Evolutionary conservation across 2,329 filamentous ascomycete genomes (phyloP).

Genomic region (Pseudogymnoascus sp.): DNA sequence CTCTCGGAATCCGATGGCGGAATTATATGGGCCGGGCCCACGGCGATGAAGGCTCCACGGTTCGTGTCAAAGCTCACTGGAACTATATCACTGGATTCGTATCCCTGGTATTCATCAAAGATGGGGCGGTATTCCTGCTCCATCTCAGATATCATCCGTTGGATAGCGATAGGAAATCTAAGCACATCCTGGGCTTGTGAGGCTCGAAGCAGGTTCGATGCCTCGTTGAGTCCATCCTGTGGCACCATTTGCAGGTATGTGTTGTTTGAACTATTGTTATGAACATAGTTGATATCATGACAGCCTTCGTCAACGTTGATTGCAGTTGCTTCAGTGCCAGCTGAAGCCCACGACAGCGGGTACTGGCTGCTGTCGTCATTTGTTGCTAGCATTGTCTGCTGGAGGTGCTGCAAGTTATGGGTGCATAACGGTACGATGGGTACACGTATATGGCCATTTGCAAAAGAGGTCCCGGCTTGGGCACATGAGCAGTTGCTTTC

Average conservation of each 20-base stretch:
- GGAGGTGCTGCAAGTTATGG: background rate
- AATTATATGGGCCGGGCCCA: background rate
- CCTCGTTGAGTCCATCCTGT: slow-evolving; percentile 4
- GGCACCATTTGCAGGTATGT: background rate
- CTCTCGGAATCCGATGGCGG: background rate
- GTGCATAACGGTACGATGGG: background rate
- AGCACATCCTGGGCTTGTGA: slow-evolving; percentile 7
- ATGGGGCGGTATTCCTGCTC: background rate
- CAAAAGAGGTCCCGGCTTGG: background rate
- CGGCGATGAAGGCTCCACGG: background rate
- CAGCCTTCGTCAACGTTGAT: slow-evolving; percentile 3
- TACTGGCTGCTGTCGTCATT: background rate
- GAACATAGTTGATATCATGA: background rate
- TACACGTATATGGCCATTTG: background rate
- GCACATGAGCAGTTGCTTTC: background rate
- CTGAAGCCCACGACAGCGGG: background rate
- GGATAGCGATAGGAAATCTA: background rate
- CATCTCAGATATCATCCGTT: background rate
- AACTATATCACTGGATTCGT: background rate
- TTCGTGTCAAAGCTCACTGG: background rate
- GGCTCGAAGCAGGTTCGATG: background rate
- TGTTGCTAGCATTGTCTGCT: background rate
- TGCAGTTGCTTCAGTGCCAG: background rate
- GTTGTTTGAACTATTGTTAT: background rate
- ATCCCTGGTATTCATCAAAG: background rate